Evolutionary conservation across 116 monocot species (phyloP).

Genomic region (Iris pallida): DNA sequence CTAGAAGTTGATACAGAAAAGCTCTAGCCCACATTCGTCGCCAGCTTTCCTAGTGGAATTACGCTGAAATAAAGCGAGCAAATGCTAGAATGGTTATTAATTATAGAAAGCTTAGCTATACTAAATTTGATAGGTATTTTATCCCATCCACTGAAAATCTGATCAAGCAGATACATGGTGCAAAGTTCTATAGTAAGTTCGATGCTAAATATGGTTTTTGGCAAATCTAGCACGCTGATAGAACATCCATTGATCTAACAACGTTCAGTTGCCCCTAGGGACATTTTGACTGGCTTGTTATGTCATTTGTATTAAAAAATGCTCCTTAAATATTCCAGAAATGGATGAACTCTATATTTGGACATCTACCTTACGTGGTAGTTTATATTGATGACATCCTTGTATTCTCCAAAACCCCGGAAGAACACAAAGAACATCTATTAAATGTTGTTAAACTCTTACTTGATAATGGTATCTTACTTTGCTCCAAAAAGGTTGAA

Average conservation of each 20-base stretch:
- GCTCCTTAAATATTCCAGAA: neutral
- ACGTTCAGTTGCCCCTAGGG: neutral
- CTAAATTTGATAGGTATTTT: slow-evolving; percentile 6
- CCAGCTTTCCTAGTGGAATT: slow-evolving; percentile 1
- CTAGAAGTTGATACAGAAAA: neutral
- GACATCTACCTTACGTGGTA: neutral
- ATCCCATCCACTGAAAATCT: neutral
- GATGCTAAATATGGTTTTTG: neutral
- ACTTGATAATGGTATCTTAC: neutral
- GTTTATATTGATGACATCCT: neutral
- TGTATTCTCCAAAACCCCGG: too few relatives aligned
- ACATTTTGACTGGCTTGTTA: neutral
- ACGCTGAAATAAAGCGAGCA: too few relatives aligned
- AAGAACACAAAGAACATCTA: slow-evolving; percentile 4
- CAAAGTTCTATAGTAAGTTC: slow-evolving; percentile 3
- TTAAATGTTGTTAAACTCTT: neutral
- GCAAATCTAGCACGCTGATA: neutral
- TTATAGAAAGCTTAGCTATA: too few relatives aligned
- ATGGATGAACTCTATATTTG: slow-evolving; percentile 5
- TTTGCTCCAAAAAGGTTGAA: neutral
- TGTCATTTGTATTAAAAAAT: neutral
- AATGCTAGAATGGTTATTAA: too few relatives aligned
- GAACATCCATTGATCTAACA: neutral
- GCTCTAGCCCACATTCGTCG: neutral
- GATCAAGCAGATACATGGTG: neutral